Conservation (phyloP, 176 grass and related monocot genomes). For the Bothriochloa decipiens region DNA sequence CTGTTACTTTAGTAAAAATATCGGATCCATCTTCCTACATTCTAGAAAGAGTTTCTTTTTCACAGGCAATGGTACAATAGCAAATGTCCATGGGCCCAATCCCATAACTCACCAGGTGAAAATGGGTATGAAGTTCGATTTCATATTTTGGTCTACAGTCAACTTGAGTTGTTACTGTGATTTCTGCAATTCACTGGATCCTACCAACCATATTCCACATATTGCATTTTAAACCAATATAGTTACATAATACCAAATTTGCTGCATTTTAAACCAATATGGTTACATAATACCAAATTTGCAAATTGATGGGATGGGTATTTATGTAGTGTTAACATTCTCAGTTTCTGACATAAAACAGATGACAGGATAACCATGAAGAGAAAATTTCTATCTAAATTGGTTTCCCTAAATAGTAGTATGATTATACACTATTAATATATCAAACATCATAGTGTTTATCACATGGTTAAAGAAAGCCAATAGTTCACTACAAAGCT, state of each 20-base stretch:
- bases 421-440: constrained; percentile 3
- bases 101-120: not conserved
- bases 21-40: not conserved
- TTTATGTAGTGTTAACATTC: not conserved
- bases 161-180: not conserved
- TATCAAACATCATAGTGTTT: constrained; percentile 13
- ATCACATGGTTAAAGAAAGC: constrained; percentile 14
- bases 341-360: constrained; percentile 11
- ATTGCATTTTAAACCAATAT: no score
- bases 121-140: constrained; percentile 15
- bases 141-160: constrained; percentile 2
- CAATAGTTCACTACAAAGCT: constrained; percentile 4
- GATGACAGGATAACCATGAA: constrained; percentile 12
- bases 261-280: not conserved
- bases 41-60: constrained; percentile 12
- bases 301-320: not conserved
- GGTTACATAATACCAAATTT: not conserved
- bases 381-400: constrained; percentile 3
- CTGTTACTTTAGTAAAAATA: constrained; percentile 8
- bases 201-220: no score
- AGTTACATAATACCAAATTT: no score
- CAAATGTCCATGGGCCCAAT: not conserved
- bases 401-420: not conserved
- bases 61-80: not conserved
- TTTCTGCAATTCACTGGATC: constrained; percentile 17